phyloP scores from a whole-genome alignment of 78 protist genomes.

The Protostelium mycophagum region DNA sequence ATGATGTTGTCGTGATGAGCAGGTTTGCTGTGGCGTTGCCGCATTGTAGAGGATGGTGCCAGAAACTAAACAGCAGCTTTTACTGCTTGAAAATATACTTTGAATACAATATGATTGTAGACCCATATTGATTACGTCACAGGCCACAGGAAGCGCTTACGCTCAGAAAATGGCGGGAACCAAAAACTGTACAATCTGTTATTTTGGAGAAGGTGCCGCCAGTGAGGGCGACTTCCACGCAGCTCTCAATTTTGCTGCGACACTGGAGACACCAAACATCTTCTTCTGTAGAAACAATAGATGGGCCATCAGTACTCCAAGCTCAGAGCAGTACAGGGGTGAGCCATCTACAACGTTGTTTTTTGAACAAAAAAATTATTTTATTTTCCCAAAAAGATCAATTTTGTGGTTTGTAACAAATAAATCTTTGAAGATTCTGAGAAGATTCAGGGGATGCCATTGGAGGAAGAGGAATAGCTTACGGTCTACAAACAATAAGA shows the following conservation, averaged over 20 bases:
- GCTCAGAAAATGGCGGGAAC: slow-evolving; percentile 72
- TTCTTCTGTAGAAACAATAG: slow-evolving; percentile 97
- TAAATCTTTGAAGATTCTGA: neutral
- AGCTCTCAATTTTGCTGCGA: slow-evolving; percentile 93
- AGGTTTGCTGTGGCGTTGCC: no score
- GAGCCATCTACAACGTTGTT: no score
- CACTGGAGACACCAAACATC: slow-evolving; percentile 77
- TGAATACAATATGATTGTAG: neutral
- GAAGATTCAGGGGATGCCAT: no score
- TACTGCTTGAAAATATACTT: neutral
- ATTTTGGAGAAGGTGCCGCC: slow-evolving; percentile 98
- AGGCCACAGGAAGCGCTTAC: slow-evolving; percentile 92
- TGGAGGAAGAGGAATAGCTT: slow-evolving; percentile 76
- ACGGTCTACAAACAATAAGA: slow-evolving; percentile 84
- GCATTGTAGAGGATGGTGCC: no score
- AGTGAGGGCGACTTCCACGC: slow-evolving; percentile 96
- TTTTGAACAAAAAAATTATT: no score
- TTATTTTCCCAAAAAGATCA: no score
- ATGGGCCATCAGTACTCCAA: slow-evolving; percentile 94
- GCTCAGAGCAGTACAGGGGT: slow-evolving; percentile 92
- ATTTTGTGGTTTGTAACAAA: no score
- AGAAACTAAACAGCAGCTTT: no score
- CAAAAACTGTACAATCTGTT: slow-evolving; percentile 65
- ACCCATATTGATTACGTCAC: slow-evolving; percentile 12
- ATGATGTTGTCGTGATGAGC: no score